phyloP scores from a whole-genome alignment of 305 asterid genomes.

The Solanum hybrid region DNA sequence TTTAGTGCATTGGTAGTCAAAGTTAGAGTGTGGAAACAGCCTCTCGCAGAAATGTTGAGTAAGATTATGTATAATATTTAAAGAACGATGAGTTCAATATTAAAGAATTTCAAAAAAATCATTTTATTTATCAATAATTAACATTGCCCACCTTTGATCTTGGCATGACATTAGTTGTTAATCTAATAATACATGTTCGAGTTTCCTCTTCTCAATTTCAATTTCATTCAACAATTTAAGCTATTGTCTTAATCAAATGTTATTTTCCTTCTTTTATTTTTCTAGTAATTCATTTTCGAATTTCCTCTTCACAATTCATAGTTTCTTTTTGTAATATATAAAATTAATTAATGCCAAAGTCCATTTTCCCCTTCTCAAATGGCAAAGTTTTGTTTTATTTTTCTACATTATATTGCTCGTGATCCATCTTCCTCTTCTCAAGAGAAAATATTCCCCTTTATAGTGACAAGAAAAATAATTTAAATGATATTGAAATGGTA shows the following conservation, averaged over 20 bases:
- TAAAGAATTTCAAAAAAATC: neutral
- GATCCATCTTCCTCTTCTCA: neutral
- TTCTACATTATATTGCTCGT: neutral
- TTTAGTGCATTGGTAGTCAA: neutral
- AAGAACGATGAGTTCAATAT: neutral
- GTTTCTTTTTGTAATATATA: neutral
- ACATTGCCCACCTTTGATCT: neutral
- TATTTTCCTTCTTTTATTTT: neutral
- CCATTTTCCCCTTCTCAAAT: constrained; percentile 1
- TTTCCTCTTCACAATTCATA: neutral
- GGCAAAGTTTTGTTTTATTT: neutral
- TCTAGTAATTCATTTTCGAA: neutral
- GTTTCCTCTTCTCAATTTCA: neutral
- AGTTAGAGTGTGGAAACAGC: too few relatives aligned
- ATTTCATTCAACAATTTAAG: neutral
- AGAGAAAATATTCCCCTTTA: neutral
- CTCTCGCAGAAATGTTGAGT: too few relatives aligned
- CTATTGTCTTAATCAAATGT: neutral
- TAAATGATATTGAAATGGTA: neutral
- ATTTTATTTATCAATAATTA: neutral
- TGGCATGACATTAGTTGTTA: neutral
- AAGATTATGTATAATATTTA: neutral
- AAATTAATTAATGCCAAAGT: neutral
- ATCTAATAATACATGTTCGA: neutral
- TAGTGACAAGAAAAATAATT: neutral